These are phyloP conservation scores for Rutstroemia sp. DNA, from an alignment of 2,329 filamentous ascomycete species.

Conservation along the genomic window DNA sequence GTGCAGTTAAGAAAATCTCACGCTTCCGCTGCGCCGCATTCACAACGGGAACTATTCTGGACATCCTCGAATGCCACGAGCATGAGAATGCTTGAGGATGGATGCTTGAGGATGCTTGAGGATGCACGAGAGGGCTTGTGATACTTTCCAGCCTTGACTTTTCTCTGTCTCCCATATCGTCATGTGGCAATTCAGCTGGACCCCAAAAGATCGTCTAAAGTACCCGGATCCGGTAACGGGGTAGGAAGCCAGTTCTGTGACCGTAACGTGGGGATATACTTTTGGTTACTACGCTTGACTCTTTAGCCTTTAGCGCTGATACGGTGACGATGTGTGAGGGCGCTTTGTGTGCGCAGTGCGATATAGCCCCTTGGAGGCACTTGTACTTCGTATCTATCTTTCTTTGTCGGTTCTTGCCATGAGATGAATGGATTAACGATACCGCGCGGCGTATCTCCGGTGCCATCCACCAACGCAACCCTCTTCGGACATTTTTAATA, in stretches of 20 bases:
- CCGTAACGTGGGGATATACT: conserved; percentile 9
- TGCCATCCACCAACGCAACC: background rate
- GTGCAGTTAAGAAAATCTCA: conserved; percentile 10
- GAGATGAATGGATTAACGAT: background rate
- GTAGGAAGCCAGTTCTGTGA: background rate
- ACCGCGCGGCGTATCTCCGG: background rate
- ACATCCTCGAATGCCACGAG: conserved; percentile 9
- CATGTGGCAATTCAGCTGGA: conserved; percentile 8
- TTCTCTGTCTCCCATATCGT: background rate
- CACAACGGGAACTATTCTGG: conserved; percentile 7
- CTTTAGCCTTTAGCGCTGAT: background rate
- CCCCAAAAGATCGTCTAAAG: conserved; percentile 8
- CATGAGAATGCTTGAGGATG: background rate
- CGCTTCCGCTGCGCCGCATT: conserved; percentile 7
- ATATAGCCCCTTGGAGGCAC: background rate
- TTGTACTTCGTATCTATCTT: background rate
- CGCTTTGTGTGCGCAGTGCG: background rate
- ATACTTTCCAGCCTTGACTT: conserved; percentile 1
- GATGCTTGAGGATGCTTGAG: background rate
- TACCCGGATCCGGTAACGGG: conserved; percentile 1
- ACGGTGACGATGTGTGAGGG: background rate
- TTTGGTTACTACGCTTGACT: background rate
- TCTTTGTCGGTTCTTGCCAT: background rate
- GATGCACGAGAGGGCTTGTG: background rate
- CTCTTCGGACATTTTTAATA: conserved; percentile 4